A percentile compares a stretch with the other conserved stretches of the same genome.
phyloP scores from a whole-genome alignment of 495 filamentous ascomycete species.

The Haplographium delicatum region DNA sequence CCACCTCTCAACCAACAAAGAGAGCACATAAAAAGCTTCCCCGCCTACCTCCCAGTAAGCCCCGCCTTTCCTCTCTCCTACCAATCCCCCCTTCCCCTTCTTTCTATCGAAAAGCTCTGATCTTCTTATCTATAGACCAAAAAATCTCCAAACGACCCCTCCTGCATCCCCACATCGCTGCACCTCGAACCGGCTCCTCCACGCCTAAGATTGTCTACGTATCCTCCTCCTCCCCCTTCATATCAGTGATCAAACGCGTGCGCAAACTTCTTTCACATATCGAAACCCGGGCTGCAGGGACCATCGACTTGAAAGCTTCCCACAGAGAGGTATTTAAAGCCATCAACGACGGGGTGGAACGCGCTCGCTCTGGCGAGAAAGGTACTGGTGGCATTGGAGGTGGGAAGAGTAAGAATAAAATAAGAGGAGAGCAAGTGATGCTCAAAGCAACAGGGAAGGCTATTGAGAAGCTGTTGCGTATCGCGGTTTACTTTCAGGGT shows the following conservation, averaged over 20 bases:
- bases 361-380: neutral
- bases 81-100: conserved; percentile 20
- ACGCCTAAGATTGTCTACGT: conserved; percentile 71
- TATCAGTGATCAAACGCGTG: conserved; percentile 76
- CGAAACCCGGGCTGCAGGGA: conserved; percentile 50
- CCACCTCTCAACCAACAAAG: neutral
- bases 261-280: conserved; percentile 62
- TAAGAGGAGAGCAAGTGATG: conserved; percentile 52
- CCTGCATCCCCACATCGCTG: conserved; percentile 58
- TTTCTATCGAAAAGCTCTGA: too few relatives aligned
- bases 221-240: conserved; percentile 67
- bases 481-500: conserved; percentile 60
- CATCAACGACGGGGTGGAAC: conserved; percentile 22
- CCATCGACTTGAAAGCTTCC: neutral
- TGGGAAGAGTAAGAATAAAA: conserved; percentile 11
- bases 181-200: conserved; percentile 45
- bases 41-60: conserved; percentile 13
- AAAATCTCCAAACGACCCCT: conserved; percentile 64
- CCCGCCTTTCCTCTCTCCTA: conserved; percentile 3
- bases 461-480: conserved; percentile 62
- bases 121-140: too few relatives aligned
- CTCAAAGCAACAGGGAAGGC: conserved; percentile 77
- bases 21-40: conserved; percentile 15
- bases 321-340: conserved; percentile 1
- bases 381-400: conserved; percentile 1